Evolutionary conservation across 164 flowering plant species (phyloP).

Genomic region (Tetracentron sinense): DNA sequence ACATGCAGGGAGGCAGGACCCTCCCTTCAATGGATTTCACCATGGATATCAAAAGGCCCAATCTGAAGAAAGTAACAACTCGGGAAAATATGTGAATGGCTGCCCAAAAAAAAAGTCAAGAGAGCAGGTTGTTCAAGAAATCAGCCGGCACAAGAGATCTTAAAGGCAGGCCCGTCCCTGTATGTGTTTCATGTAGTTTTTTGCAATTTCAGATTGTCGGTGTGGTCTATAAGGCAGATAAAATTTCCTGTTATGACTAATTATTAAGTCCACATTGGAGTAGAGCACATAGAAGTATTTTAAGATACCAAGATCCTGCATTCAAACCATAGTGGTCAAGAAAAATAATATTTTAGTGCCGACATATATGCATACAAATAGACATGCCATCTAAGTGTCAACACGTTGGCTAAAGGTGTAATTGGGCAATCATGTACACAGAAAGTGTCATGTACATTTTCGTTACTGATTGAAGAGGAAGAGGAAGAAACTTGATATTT

Average conservation of each 20-base stretch:
- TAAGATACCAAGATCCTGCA: too few relatives aligned
- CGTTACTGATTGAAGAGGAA: neutral
- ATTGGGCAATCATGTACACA: neutral
- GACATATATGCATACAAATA: neutral
- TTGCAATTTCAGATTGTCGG: neutral
- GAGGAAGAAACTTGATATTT: neutral
- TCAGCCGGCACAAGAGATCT: too few relatives aligned
- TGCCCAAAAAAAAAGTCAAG: too few relatives aligned
- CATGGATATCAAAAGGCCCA: too few relatives aligned
- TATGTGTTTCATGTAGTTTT: neutral
- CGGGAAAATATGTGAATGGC: too few relatives aligned
- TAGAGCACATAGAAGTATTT: too few relatives aligned
- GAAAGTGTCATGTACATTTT: neutral
- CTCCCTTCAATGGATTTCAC: too few relatives aligned
- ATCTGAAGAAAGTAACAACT: too few relatives aligned
- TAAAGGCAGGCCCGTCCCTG: too few relatives aligned
- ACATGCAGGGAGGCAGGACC: neutral
- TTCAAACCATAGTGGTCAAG: neutral
- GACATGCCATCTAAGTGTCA: neutral
- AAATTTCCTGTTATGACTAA: neutral
- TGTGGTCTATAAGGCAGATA: neutral
- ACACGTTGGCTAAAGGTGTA: neutral
- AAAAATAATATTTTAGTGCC: neutral
- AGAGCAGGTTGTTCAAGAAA: too few relatives aligned
- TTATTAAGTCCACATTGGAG: too few relatives aligned